Base-by-base conservation (phyloP, 306 rosid genomes). In the Neltuma alba region DNA sequence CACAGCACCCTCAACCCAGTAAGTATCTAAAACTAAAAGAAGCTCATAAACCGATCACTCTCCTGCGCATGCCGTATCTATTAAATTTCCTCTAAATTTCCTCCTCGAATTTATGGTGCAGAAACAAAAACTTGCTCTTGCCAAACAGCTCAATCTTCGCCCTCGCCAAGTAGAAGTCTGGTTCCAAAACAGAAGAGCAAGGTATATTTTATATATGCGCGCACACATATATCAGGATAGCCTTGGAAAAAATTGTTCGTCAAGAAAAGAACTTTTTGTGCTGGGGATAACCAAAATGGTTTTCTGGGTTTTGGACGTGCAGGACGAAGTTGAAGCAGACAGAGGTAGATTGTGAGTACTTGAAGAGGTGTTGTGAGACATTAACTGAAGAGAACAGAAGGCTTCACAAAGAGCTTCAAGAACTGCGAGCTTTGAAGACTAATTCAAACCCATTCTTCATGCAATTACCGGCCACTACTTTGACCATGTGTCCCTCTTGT, bases 151-250 rank as follows among this genome's bases (percentile, higher is more conserved):
- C 40, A 87, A 81, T 77, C 97, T 92, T 65, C 89, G 89, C 58
- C 97, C 97, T 2, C 89, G 97, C 54, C 97, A 92, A 80, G 94
- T 92, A 18, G 97, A 92, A 75, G 97, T 92, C 15, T 92, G 97
- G 97, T 92, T 92, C 76, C 97, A 92, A 76, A 92, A 92, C 76
- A 81, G 97, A 86, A 88, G 97, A 85, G 97, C 97, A 74, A 92
- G 97, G 97, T 92, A 70, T 13, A 0, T 9, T 4, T 5, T n/a
- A 2, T n/a, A 3, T 14, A 16, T 15, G 2, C 13, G 13, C 44
- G 2, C 44, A 1, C 44, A 40, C 0, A 37, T 5, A 37, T 6
- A 0, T 6, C 6, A 37, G 7, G 41, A 37, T 13, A 16, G 6
- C 4, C 20, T 45, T 15, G 8, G 52, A 12, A 45, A 45, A 45